Evolutionary conservation across 176 grass and related monocot species (phyloP), one percentile per base, ranked within the genome.

Genomic region (Poa pratensis): DNA sequence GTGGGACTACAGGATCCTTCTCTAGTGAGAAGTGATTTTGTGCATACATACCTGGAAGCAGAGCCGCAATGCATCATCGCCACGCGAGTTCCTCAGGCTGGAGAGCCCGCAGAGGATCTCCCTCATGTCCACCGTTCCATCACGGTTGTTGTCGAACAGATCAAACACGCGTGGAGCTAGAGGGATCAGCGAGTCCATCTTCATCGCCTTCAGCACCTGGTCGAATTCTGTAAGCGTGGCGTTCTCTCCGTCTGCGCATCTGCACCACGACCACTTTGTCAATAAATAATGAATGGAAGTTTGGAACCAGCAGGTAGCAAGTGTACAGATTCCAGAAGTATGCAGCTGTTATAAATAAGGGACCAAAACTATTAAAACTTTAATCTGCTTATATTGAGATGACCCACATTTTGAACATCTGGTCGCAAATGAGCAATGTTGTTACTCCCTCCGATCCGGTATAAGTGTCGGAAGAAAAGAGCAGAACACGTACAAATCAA

Each of bases 121-220:
- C 79, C 92, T 94, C 92, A 90, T 94, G 87, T 94, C 92, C 0
- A 94, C 85, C 9, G 89, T 92, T 69, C 92, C 89, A 5, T 94
- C 92, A 2, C 89, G 89, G 82, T 92, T 94, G 85, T 94, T 92
- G 85, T 92, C 92, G 7, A 94, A 92, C 62, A 94, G 0, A 87
- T 94, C 92, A 45, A 94, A 94, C 8, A 92, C 87, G 4, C 87
- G 89, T 2, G 92, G 85, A 75, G 89, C 89, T 5, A 94, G 82
- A 53, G 92, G 89, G 32, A 83, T 87, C 57, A 94, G 78, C 0
- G 84, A 76, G 50, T 91, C 68, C 92, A 94, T 87, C 27, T 90
- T 94, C 82, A 92, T 91, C 27, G 89, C 89, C 78, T 85, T 91
- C 26, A 92, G 84, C 13, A 94, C 92, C 86, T 87, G 66, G 82